Evolutionary conservation across 805 yeast genomes (phyloP).

Genomic region (Saccharomyces paradoxus): DNA sequence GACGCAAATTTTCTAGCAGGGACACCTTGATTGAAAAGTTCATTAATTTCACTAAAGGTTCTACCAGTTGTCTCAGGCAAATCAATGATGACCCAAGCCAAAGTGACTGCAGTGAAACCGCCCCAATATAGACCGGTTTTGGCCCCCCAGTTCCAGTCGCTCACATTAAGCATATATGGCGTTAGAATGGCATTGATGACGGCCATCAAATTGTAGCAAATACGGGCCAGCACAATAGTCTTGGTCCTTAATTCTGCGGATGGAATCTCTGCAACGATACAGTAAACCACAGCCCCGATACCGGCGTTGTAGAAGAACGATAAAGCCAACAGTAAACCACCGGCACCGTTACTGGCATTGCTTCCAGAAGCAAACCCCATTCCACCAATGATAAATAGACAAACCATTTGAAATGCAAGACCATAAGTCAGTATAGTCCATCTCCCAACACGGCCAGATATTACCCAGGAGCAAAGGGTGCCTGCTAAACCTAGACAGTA

Average conservation of each 20-base stretch:
- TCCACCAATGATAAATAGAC: conserved; percentile 39
- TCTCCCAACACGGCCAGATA: conserved; percentile 10
- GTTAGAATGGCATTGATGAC: conserved; percentile 33
- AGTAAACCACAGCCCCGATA: conserved; percentile 38
- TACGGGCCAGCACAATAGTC: conserved; percentile 36
- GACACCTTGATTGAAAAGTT: conserved; percentile 37
- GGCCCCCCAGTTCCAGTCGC: conserved; percentile 39
- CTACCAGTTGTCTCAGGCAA: conserved; percentile 54
- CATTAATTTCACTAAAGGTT: conserved; percentile 54
- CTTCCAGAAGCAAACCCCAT: conserved; percentile 25
- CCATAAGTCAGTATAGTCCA: conserved; percentile 12
- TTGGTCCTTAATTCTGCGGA: conserved; percentile 37
- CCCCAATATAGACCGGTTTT: conserved; percentile 43
- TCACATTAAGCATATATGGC: conserved; percentile 46
- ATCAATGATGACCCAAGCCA: conserved; percentile 41
- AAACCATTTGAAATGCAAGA: conserved; percentile 22
- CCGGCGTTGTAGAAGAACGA: conserved; percentile 40
- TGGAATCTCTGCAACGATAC: conserved; percentile 37
- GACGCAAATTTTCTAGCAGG: conserved; percentile 41
- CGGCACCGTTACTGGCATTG: conserved; percentile 38
- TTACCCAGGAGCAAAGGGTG: conserved; percentile 20
- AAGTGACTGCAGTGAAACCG: conserved; percentile 27
- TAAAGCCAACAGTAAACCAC: conserved; percentile 40
- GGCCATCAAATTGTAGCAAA: conserved; percentile 28
- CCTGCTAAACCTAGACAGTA: conserved; percentile 41